phyloP scores from a whole-genome alignment of 345 rosid species.

The Euphorbia lathyris region DNA sequence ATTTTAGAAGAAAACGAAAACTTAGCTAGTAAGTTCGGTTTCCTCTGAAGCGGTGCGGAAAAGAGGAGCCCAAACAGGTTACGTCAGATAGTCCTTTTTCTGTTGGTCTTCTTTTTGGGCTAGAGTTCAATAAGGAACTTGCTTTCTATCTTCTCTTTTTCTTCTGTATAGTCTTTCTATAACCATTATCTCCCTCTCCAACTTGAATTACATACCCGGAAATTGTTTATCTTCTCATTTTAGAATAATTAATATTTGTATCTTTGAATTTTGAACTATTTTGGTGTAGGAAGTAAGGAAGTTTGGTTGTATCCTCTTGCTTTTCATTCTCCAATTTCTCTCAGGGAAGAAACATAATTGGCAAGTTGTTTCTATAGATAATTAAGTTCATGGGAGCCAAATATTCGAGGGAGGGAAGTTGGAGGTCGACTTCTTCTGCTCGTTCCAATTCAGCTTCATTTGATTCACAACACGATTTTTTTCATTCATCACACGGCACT shows the following conservation, averaged over 20 bases:
- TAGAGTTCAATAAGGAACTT: no score
- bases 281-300: background rate
- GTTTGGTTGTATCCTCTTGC: background rate
- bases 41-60: slow-evolving; percentile 6
- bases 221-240: background rate
- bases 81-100: slow-evolving; percentile 4
- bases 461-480: slow-evolving; percentile 39
- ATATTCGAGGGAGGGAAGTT: slow-evolving; percentile 51
- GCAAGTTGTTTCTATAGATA: slow-evolving; percentile 15
- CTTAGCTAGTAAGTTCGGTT: slow-evolving; percentile 1
- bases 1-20: background rate
- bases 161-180: background rate
- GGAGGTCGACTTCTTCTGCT: slow-evolving; percentile 40
- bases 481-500: slow-evolving; percentile 32
- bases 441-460: slow-evolving; percentile 49
- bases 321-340: background rate
- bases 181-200: background rate
- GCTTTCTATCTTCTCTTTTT: background rate
- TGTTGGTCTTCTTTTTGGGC: background rate
- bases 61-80: background rate
- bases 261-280: background rate
- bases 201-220: background rate
- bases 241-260: background rate
- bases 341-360: background rate
- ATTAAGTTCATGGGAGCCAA: slow-evolving; percentile 60